Conservation (phyloP, 2,329 filamentous ascomycete species). For the Alternaria sp. region DNA sequence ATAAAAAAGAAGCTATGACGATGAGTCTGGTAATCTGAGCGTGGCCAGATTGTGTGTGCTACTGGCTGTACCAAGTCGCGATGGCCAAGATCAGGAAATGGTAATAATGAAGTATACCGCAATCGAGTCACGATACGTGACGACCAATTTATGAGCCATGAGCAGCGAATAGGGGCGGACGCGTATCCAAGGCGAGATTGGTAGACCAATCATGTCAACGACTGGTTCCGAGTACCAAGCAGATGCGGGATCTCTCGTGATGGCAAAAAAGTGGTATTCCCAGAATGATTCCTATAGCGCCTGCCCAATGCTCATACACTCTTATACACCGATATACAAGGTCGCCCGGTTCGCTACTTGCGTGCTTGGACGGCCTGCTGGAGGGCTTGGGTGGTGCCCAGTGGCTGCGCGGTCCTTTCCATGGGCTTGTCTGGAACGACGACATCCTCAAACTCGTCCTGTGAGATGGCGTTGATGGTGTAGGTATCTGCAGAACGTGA, state of each 20-base stretch:
- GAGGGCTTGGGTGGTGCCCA: constrained; percentile 41
- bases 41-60: neutral
- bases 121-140: neutral
- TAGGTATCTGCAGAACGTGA: constrained; percentile 64
- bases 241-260: neutral
- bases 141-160: neutral
- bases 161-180: neutral
- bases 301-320: constrained; percentile 40
- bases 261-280: constrained; percentile 24
- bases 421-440: constrained; percentile 80
- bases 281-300: constrained; percentile 33
- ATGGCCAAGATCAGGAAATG: neutral
- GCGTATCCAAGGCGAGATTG: neutral
- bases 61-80: neutral
- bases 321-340: constrained; percentile 39
- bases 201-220: neutral
- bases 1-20: neutral
- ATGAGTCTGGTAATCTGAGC: neutral
- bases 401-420: constrained; percentile 51
- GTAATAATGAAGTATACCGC: neutral
- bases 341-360: constrained; percentile 27
- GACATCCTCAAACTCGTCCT: constrained; percentile 97
- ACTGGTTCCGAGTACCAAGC: neutral
- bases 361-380: constrained; percentile 42
- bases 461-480: constrained; percentile 85